These are phyloP conservation scores for Aphanomyces cochlioides DNA, from an alignment of 352 stramenopile species.

Conservation along the genomic window DNA sequence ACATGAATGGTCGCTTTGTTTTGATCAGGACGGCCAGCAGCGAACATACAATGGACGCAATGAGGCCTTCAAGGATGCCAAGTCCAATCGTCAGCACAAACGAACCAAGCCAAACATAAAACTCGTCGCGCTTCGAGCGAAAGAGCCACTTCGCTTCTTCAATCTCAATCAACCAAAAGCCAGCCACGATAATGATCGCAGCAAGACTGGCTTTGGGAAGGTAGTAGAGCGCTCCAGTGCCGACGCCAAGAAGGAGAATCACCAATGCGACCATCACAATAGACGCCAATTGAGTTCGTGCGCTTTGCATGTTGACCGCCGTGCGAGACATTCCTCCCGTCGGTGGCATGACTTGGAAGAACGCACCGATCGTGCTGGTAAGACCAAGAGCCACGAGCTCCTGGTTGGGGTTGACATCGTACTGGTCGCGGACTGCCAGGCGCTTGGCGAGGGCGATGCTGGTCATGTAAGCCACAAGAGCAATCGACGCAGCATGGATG, in stretches of 20 bases:
- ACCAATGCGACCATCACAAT: slow-evolving; percentile 88
- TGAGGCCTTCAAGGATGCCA: slow-evolving; percentile 47
- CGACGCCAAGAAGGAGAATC: slow-evolving; percentile 82
- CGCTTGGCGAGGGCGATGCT: slow-evolving; percentile 87
- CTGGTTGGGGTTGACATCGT: slow-evolving; percentile 77
- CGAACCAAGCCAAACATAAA: slow-evolving; percentile 56
- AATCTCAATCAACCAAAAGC: slow-evolving; percentile 85
- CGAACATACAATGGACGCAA: slow-evolving; percentile 55
- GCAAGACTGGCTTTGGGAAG: slow-evolving; percentile 83
- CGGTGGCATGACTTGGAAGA: slow-evolving; percentile 89
- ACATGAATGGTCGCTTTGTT: slow-evolving; percentile 51
- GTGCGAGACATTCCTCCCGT: slow-evolving; percentile 87
- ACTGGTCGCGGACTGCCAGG: slow-evolving; percentile 74
- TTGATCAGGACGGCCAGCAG: slow-evolving; percentile 62
- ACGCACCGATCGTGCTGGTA: slow-evolving; percentile 80
- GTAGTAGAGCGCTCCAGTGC: slow-evolving; percentile 86
- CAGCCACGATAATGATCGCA: slow-evolving; percentile 87
- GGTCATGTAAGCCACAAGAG: slow-evolving; percentile 91
- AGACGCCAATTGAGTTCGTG: slow-evolving; percentile 80
- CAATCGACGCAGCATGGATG: slow-evolving; percentile 71
- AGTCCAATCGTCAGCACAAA: slow-evolving; percentile 50
- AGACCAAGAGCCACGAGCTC: slow-evolving; percentile 90
- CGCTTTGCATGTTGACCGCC: slow-evolving; percentile 88
- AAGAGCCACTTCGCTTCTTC: slow-evolving; percentile 83
- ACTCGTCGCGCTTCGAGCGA: slow-evolving; percentile 49